Evolutionary conservation across 2,329 filamentous ascomycete genomes (phyloP).

Genomic region (Nigrospora sphaerica): DNA sequence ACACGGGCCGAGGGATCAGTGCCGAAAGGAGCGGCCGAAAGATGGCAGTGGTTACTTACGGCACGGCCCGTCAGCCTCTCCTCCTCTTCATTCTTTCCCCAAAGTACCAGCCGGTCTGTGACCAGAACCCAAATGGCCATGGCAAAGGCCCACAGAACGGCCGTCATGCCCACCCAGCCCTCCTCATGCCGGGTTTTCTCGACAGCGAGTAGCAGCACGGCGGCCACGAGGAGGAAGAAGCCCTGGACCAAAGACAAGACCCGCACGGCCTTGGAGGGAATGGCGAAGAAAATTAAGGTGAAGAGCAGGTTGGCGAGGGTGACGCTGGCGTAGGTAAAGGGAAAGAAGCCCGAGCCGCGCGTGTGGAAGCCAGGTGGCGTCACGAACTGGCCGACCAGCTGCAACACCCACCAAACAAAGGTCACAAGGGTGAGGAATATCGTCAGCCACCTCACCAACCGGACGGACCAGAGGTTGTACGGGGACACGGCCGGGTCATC

Average conservation of each 20-base stretch:
- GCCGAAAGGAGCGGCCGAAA: too few species aligned
- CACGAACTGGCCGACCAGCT: slow-evolving; percentile 85
- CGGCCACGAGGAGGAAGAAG: slow-evolving; percentile 61
- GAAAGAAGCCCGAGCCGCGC: slow-evolving; percentile 86
- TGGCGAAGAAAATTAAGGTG: slow-evolving; percentile 77
- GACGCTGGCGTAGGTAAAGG: slow-evolving; percentile 76
- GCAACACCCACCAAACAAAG: slow-evolving; percentile 86
- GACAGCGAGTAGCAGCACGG: slow-evolving; percentile 73
- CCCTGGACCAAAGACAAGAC: slow-evolving; percentile 64
- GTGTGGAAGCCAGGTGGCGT: slow-evolving; percentile 82
- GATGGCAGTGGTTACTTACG: too few species aligned
- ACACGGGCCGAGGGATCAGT: too few species aligned
- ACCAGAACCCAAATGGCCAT: slow-evolving; percentile 74
- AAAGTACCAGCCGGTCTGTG: slow-evolving; percentile 76
- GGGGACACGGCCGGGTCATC: slow-evolving; percentile 71
- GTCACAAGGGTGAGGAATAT: slow-evolving; percentile 67
- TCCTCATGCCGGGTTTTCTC: slow-evolving; percentile 72
- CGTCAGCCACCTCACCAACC: slow-evolving; percentile 71
- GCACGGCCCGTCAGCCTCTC: slow-evolving; percentile 83
- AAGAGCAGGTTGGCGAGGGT: slow-evolving; percentile 70
- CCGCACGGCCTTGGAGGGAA: slow-evolving; percentile 73
- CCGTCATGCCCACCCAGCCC: slow-evolving; percentile 83
- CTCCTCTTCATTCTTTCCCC: slow-evolving; percentile 91
- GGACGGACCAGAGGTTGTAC: slow-evolving; percentile 90
- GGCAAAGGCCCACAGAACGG: slow-evolving; percentile 72